These are phyloP conservation scores for Omphalotus guepiniiformis DNA, from an alignment of 768 basidiomycete species.

Conservation along the genomic window DNA sequence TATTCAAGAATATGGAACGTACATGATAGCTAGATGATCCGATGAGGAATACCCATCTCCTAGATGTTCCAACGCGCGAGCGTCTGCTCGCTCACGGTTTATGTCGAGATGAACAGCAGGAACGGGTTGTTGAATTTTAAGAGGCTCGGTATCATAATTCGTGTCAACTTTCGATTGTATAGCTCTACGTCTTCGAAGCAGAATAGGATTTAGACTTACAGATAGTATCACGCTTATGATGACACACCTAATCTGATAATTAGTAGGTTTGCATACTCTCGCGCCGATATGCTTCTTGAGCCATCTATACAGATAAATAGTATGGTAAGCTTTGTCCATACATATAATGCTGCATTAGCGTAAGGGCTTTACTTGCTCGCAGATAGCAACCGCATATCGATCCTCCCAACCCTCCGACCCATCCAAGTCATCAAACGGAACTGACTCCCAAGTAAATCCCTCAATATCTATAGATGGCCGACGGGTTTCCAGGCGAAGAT, in stretches of 20 bases:
- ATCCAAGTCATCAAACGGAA: slow-evolving; percentile 5
- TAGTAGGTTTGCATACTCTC: slow-evolving; percentile 2
- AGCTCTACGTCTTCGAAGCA: too few species aligned
- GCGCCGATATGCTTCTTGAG: slow-evolving; percentile 2
- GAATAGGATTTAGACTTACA: neutral
- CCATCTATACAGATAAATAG: slow-evolving; percentile 2
- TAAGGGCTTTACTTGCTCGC: slow-evolving; percentile 4
- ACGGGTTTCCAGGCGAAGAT: neutral
- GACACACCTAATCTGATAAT: slow-evolving; percentile 7
- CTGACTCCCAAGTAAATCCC: slow-evolving; percentile 4
- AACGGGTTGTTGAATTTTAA: slow-evolving; percentile 3
- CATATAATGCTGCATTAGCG: too few species aligned
- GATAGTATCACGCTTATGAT: neutral
- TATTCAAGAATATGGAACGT: neutral
- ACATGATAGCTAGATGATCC: slow-evolving; percentile 6
- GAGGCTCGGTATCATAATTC: neutral
- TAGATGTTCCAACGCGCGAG: slow-evolving; percentile 1
- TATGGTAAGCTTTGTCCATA: too few species aligned
- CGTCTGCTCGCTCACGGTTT: slow-evolving; percentile 4
- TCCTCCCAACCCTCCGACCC: slow-evolving; percentile 9
- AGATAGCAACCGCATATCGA: slow-evolving; percentile 3
- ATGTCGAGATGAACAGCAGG: slow-evolving; percentile 10
- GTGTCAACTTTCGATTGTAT: neutral
- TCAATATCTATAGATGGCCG: slow-evolving; percentile 3
- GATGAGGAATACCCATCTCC: slow-evolving; percentile 1